phyloP scores from a whole-genome alignment of 1,284 basidiomycete species.

The Fomitopsis schrenkii region DNA sequence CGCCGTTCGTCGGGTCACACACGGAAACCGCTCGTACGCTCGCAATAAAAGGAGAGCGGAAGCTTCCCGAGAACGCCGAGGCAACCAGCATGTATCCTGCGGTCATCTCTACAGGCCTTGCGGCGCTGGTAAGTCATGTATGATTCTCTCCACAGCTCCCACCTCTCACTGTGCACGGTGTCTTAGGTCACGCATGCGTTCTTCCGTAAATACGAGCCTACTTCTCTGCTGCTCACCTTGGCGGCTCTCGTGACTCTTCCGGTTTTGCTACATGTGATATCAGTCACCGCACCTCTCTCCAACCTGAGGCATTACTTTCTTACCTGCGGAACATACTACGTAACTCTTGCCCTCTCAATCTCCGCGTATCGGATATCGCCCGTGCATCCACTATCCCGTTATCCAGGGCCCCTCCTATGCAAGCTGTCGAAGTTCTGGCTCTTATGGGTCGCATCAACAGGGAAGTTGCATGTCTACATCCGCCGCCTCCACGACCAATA shows the following conservation, averaged over 20 bases:
- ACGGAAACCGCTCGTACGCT: too few relatives aligned
- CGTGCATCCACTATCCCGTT: conserved; percentile 26
- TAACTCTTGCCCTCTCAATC: conserved; percentile 14
- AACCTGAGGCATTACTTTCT: conserved; percentile 33
- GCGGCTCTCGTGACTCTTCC: neutral
- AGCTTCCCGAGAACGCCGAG: too few relatives aligned
- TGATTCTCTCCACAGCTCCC: neutral
- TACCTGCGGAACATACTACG: conserved; percentile 54
- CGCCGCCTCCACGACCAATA: conserved; percentile 23
- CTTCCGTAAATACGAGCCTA: neutral
- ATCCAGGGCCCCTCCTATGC: conserved; percentile 24
- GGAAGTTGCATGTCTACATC: conserved; percentile 22
- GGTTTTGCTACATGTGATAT: neutral
- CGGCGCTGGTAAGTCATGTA: neutral
- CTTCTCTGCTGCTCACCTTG: neutral
- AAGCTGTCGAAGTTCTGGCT: conserved; percentile 24
- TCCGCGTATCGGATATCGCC: conserved; percentile 26
- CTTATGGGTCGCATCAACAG: conserved; percentile 12
- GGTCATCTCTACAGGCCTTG: neutral
- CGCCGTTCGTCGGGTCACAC: too few relatives aligned
- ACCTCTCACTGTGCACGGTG: neutral
- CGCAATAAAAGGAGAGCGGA: too few relatives aligned
- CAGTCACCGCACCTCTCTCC: neutral
- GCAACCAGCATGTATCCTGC: too few relatives aligned
- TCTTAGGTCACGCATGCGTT: neutral